Evolutionary conservation across 1,139 yeast species (phyloP).

Genomic region (Kodamaea suecica): DNA sequence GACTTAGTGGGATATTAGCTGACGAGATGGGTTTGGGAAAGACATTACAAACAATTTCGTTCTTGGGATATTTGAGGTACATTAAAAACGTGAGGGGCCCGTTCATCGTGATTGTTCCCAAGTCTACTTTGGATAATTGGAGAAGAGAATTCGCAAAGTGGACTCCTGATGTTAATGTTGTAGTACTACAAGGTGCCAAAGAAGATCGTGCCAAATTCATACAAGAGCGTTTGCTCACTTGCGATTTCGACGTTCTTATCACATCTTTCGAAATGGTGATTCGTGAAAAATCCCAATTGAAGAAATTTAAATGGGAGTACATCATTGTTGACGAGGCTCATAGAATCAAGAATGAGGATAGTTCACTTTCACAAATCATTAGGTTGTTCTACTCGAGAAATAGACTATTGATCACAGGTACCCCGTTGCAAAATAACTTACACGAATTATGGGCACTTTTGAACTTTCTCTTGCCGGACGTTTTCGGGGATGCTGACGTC

Average conservation of each 20-base stretch:
- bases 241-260: constrained; percentile 83
- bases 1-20: constrained; percentile 45
- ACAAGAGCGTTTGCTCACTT: constrained; percentile 55
- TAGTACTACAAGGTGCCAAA: constrained; percentile 84
- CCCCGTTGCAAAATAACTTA: constrained; percentile 90
- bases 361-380: constrained; percentile 84
- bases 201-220: constrained; percentile 67
- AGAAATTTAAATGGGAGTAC: constrained; percentile 89
- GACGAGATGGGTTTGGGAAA: constrained; percentile 53
- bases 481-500: constrained; percentile 83
- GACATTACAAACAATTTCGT: constrained; percentile 50
- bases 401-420: constrained; percentile 87
- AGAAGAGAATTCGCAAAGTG: constrained; percentile 86
- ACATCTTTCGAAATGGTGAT: constrained; percentile 94
- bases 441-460: constrained; percentile 96
- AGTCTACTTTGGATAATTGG: constrained; percentile 95
- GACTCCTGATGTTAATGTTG: constrained; percentile 93
- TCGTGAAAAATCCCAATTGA: constrained; percentile 75
- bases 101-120: constrained; percentile 87
- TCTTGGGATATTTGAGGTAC: constrained; percentile 82
- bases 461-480: constrained; percentile 89
- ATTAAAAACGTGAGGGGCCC: constrained; percentile 83
- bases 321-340: constrained; percentile 96
- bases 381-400: constrained; percentile 82
- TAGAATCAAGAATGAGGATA: constrained; percentile 90